Conservation (phyloP, 169 alveolate genomes). For the Cryptosporidium meleagridis region DNA sequence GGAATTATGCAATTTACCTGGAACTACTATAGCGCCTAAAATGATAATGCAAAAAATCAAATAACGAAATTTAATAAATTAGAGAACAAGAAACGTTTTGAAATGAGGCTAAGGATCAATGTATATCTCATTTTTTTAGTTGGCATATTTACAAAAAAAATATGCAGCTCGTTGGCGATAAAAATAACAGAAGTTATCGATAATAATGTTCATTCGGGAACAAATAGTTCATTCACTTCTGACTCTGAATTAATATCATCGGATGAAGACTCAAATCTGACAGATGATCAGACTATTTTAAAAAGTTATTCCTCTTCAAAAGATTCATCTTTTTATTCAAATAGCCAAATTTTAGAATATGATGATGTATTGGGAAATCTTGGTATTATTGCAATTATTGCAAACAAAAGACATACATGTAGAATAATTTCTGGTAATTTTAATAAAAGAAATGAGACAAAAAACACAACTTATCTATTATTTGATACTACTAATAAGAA, state of each 20-base stretch:
- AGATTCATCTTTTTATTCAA: slow-evolving; percentile 6
- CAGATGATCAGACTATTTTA: background rate
- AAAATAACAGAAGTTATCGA: background rate
- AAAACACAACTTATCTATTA: slow-evolving; percentile 28
- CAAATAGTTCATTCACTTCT: background rate
- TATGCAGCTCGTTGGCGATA: background rate
- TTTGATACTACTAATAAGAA: slow-evolving; percentile 28
- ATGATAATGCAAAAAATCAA: background rate
- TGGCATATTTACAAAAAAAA: background rate
- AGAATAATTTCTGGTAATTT: slow-evolving; percentile 44
- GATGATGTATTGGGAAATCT: slow-evolving; percentile 15
- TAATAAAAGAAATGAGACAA: slow-evolving; percentile 4
- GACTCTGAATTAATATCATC: slow-evolving; percentile 11
- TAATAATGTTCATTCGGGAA: background rate
- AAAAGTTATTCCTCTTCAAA: background rate
- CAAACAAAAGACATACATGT: slow-evolving; percentile 14
- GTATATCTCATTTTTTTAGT: background rate
- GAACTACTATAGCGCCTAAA: background rate
- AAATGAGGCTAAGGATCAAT: background rate
- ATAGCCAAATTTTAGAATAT: slow-evolving; percentile 4
- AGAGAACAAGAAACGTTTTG: background rate
- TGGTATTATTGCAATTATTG: background rate
- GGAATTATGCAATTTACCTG: background rate
- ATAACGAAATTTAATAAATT: background rate
- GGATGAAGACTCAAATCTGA: background rate